Evolutionary conservation across 371 early-diverging fungal species (phyloP).

Genomic region (Zopfochytrium polystomum): DNA sequence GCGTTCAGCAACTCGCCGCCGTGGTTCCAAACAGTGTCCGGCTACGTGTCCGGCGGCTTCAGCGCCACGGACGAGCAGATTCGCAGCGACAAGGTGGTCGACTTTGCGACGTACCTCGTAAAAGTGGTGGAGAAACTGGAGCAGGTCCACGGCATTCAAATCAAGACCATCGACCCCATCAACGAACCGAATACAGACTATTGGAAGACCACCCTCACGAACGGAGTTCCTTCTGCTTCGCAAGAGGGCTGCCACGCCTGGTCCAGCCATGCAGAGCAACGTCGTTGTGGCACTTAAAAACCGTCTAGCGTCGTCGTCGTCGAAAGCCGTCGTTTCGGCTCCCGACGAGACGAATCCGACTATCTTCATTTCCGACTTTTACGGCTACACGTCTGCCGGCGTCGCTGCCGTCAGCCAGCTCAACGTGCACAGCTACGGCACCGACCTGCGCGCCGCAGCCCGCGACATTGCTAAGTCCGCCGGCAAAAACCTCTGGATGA

Average conservation of each 20-base stretch:
- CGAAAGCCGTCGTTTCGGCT: conserved; percentile 1
- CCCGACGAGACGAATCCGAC: conserved; percentile 13
- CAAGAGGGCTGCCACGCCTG: conserved; percentile 7
- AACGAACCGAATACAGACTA: conserved; percentile 15
- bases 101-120: conserved; percentile 9
- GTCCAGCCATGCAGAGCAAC: conserved; percentile 12
- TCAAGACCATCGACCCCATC: conserved; percentile 3
- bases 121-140: conserved; percentile 11
- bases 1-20: conserved; percentile 12
- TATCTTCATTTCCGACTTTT: conserved; percentile 4
- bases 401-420: conserved; percentile 5
- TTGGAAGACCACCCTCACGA: conserved; percentile 8
- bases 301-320: neutral
- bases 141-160: conserved; percentile 7
- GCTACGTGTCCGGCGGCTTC: conserved; percentile 12
- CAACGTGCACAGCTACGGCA: conserved; percentile 11
- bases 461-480: conserved; percentile 6
- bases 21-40: conserved; percentile 13
- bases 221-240: conserved; percentile 4
- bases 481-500: conserved; percentile 7
- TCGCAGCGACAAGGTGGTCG: conserved; percentile 7
- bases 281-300: neutral
- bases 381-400: conserved; percentile 6
- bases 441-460: neutral
- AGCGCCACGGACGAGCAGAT: conserved; percentile 13